phyloP scores from a whole-genome alignment of 2,329 filamentous ascomycete genomes.

The Spiromastix sp. region DNA sequence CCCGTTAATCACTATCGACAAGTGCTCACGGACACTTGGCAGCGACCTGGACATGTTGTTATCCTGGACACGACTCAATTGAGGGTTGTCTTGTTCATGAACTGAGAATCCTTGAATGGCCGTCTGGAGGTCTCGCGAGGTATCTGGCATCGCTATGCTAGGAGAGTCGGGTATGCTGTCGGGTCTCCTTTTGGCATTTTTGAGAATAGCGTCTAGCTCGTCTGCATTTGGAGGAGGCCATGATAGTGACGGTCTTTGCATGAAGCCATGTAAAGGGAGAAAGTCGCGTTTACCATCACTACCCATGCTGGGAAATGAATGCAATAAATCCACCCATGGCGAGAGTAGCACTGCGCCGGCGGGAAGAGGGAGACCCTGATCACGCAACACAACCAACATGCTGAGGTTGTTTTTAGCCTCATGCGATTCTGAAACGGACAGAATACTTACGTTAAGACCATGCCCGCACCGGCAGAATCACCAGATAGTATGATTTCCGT shows the following conservation, averaged over 20 bases:
- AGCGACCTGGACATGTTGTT: not conserved
- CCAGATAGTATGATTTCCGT: conserved; percentile 78
- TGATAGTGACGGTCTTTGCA: conserved; percentile 77
- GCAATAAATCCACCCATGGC: conserved; percentile 91
- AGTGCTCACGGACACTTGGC: conserved; percentile 23
- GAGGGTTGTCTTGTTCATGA: not conserved
- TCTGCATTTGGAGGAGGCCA: conserved; percentile 88
- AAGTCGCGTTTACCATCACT: conserved; percentile 68
- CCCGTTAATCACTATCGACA: conserved; percentile 63
- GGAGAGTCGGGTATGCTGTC: conserved; percentile 8
- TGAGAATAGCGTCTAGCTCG: conserved; percentile 46
- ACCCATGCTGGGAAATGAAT: conserved; percentile 87
- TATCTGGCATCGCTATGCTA: not conserved
- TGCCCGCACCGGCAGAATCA: conserved; percentile 87
- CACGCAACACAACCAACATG: conserved; percentile 69
- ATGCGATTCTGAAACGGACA: not conserved
- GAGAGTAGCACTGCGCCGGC: conserved; percentile 85
- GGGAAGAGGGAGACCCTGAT: conserved; percentile 72
- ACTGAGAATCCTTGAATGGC: not conserved
- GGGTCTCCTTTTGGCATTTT: conserved; percentile 34
- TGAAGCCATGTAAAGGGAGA: conserved; percentile 77
- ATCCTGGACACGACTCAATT: not conserved
- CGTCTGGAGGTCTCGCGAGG: not conserved
- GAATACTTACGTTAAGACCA: conserved; percentile 54
- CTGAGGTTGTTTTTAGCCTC: conserved; percentile 21